phyloP scores from a whole-genome alignment of 2,329 filamentous ascomycete species.

The Aureobasidium sp. region DNA sequence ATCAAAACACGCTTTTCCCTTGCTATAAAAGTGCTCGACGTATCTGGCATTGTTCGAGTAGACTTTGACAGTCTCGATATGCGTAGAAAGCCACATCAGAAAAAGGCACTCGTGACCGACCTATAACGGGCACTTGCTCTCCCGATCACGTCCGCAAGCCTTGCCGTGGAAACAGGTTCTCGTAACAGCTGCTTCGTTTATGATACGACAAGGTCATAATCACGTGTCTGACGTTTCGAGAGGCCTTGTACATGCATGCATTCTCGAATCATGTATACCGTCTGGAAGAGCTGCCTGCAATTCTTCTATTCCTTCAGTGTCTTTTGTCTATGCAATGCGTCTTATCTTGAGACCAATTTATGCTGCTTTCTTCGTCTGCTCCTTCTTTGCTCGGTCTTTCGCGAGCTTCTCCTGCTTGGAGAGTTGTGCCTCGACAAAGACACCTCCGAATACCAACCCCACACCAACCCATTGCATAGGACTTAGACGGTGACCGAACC shows the following conservation, averaged over 20 bases:
- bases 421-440: slow-evolving; percentile 82
- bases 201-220: not conserved
- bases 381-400: slow-evolving; percentile 54
- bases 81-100: slow-evolving; percentile 7
- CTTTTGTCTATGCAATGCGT: not conserved
- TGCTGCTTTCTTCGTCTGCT: slow-evolving; percentile 4
- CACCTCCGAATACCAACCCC: slow-evolving; percentile 85
- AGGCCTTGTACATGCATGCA: no score
- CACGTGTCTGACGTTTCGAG: no score
- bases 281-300: not conserved
- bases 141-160: not conserved
- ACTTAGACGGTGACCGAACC: slow-evolving; percentile 82
- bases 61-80: not conserved
- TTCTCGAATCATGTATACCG: not conserved
- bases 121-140: not conserved
- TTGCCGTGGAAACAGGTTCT: not conserved
- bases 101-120: not conserved
- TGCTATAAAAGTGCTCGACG: not conserved
- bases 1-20: no score
- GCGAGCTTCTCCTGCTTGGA: slow-evolving; percentile 74
- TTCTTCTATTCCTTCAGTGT: not conserved
- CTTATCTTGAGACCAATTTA: not conserved
- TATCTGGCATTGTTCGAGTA: not conserved
- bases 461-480: slow-evolving; percentile 94
- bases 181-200: not conserved